Percentiles rank a stretch among this genome's conserved stretches.
These are phyloP conservation scores for Eucalyptus marginata DNA, from an alignment of 345 rosid genomes.

Conservation along the genomic window DNA sequence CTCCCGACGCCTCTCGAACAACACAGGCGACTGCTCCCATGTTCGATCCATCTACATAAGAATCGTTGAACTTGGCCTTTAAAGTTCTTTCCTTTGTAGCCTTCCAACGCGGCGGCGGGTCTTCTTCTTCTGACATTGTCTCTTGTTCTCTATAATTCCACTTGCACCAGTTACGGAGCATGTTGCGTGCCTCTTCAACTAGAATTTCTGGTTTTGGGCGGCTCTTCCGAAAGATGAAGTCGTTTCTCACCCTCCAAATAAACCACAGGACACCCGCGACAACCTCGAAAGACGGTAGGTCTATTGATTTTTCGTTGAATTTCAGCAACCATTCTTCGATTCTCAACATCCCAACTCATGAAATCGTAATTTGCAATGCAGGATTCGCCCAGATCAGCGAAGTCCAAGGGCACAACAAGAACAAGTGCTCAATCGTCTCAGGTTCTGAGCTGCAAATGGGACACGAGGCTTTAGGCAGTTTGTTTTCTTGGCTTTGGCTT, in stretches of 20 bases:
- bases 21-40: not conserved
- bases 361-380: no score
- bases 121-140: no score
- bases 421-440: not conserved
- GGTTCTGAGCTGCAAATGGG: not conserved
- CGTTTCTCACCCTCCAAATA: not conserved
- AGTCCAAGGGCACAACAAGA: not conserved
- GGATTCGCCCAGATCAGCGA: not conserved
- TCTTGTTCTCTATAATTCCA: not conserved
- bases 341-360: no score
- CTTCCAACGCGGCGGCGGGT: rapidly evolving
- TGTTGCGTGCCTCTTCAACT: not conserved
- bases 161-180: not conserved
- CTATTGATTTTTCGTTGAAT: rapidly evolving
- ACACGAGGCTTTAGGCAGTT: not conserved
- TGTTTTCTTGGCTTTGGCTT: not conserved
- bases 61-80: rapidly evolving
- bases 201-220: not conserved
- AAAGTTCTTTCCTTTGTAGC: not conserved
- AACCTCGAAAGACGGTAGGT: not conserved
- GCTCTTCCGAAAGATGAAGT: not conserved
- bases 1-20: not conserved
- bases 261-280: not conserved
- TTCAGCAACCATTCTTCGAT: no score
- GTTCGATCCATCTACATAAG: not conserved